Base-by-base conservation (phyloP, 2,329 filamentous ascomycete species). In the Trichoderma aggressivum region DNA sequence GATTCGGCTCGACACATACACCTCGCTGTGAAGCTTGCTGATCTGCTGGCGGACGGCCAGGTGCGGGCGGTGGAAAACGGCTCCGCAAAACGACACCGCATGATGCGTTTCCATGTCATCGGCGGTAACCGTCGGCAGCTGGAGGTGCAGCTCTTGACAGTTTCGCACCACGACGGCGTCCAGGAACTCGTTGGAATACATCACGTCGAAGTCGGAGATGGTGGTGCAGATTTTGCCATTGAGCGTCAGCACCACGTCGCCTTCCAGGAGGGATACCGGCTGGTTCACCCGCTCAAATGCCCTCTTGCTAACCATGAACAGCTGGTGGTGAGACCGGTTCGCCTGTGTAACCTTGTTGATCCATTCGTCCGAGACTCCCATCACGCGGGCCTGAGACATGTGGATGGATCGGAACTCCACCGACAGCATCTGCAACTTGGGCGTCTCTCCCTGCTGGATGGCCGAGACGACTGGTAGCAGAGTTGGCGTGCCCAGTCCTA, bases 221-320 rank as follows among this genome's bases (percentile, higher is more conserved):
- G 93, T 91, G 1, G 97, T 99, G 81, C 98, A 95, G 73, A 98
- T 90, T 78, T 95, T 93, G 75, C 88, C 93, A 80, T 98, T 98
- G 60, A 99, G 84, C 0, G 93, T 97, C 72, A 99, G 87, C 71
- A 99, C 90, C 66, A 99, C 91, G 79, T 99, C 96, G 64, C 94
- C 94, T 83, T 99, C 97, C 34, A 93, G 86, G 18, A 99, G 86
- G 18, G 90, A 88, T 1, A 83, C 82, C 2, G 84, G 80, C 56
- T 81, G 81, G 62, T 82, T 79, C 28, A 80, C 82, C 16, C 88
- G 85, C 80, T 90, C 89, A 76, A 91, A 91, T 0, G 88, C 90
- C 60, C 97, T 91, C 83, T 99, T 99, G 77, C 94, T 92, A 34
- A 99, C 94, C 92, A 99, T 98, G 85, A 99, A 99, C 47, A 99